Evolutionary conservation across 2,329 filamentous ascomycete genomes (phyloP), one percentile per base, ranked within the genome.

Genomic region (Dactylellina sp.): DNA sequence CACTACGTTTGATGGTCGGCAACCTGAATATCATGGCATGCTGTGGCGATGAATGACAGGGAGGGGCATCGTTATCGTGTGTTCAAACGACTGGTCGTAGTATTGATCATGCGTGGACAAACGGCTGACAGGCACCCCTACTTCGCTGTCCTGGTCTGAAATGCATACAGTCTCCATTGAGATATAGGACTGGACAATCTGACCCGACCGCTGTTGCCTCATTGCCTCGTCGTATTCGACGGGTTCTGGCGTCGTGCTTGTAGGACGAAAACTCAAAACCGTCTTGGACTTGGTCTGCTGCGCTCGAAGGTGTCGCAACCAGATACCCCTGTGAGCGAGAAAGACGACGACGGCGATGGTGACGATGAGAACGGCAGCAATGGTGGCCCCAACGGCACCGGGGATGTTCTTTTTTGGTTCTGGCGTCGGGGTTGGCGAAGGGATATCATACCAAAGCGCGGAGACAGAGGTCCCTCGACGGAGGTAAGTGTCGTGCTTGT

Each of bases 121-220:
- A 60, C 60, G 60, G 60, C 57, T 65, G 59, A 50, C 60, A 28
- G 60, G 60, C 32, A 72, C 60, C 14, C 68, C 68, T 32, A 72
- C 68, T 46, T 72, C 68, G 28, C 68, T 72, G n/a, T 72, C 68
- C 53, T 72, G 68, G 55, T 72, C 68, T 20, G 68, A 72, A 37
- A 72, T 72, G 39, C 68, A 72, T 24, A 72, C 68, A 11, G 68
- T 72, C 53, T 72, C 68, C 68, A 72, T 72, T 32, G 68, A 72
- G 32, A 72, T 72, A 53, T 72, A 72, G 7, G 68, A 72, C 47
- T 72, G 68, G 39, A 72, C 68, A 16, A 72, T 72, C 14, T 72
- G 68, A 61, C 68, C 68, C 28, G 68, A 72, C 39, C 68, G 68
- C 28, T 72, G 60, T 22, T 72, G 68, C 28, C 68, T 72, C 68